Evolutionary conservation across 2,329 filamentous ascomycete species (phyloP).

Genomic region (Colletotrichum sp.): DNA sequence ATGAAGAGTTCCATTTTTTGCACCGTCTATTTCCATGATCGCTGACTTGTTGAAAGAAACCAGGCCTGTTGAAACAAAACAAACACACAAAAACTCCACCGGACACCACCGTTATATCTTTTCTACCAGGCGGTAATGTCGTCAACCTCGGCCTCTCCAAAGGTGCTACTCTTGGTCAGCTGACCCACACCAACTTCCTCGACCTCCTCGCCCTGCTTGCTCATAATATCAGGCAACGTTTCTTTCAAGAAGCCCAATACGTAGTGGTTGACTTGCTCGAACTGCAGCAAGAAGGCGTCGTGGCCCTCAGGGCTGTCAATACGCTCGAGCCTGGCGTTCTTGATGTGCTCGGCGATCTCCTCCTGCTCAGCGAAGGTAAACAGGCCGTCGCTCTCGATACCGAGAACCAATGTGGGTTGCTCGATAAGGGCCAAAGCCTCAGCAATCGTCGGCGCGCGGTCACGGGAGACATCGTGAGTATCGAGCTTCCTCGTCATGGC

Average conservation of each 20-base stretch:
- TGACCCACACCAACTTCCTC: slow-evolving; percentile 60
- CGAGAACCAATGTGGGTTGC: slow-evolving; percentile 89
- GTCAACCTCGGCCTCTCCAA: slow-evolving; percentile 94
- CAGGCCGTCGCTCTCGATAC: slow-evolving; percentile 93
- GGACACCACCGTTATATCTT: too few relatives aligned
- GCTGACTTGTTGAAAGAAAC: slow-evolving; percentile 21
- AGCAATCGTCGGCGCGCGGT: slow-evolving; percentile 70
- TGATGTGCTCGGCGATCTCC: slow-evolving; percentile 84
- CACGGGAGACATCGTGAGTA: slow-evolving; percentile 91
- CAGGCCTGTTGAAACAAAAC: slow-evolving; percentile 13
- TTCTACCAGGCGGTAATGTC: slow-evolving; percentile 90
- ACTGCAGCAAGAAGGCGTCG: slow-evolving; percentile 94
- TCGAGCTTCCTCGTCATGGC: slow-evolving; percentile 98
- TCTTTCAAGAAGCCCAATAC: slow-evolving; percentile 84
- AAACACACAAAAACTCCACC: background rate
- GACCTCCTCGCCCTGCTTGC: slow-evolving; percentile 53
- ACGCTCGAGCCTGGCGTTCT: slow-evolving; percentile 76
- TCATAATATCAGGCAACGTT: slow-evolving; percentile 89
- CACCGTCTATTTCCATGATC: slow-evolving; percentile 7
- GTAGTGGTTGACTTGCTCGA: slow-evolving; percentile 94
- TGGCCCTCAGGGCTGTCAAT: slow-evolving; percentile 96
- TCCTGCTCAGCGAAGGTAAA: slow-evolving; percentile 98
- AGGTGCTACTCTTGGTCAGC: slow-evolving; percentile 86
- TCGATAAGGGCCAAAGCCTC: slow-evolving; percentile 82
- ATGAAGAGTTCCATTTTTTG: background rate